These are phyloP conservation scores for Thermomyces lanuginosus DNA, from an alignment of 2,329 filamentous ascomycete genomes.

Conservation along the genomic window DNA sequence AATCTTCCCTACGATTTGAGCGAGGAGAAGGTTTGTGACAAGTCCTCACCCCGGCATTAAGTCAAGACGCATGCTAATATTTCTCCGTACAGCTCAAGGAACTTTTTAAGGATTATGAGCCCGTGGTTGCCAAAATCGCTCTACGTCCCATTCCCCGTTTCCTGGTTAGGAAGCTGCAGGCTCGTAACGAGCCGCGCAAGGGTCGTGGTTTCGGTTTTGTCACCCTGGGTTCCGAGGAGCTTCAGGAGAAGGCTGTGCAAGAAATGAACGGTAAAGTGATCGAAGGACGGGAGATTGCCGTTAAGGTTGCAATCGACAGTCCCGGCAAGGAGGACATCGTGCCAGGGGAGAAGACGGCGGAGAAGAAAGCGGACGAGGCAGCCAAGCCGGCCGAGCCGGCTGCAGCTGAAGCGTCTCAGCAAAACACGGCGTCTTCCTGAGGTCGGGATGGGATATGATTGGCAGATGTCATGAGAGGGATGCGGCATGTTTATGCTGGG, in stretches of 20 bases:
- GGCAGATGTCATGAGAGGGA: no score
- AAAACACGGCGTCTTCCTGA: conserved; percentile 27
- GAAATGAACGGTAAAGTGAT: conserved; percentile 99
- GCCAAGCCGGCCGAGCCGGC: conserved; percentile 14
- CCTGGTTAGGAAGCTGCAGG: conserved; percentile 99
- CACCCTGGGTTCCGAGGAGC: conserved; percentile 82
- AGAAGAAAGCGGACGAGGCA: background rate
- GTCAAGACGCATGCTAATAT: conserved; percentile 12
- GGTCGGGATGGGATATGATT: no score
- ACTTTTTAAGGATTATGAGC: conserved; percentile 83
- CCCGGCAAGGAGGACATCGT: conserved; percentile 83
- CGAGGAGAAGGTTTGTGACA: conserved; percentile 71
- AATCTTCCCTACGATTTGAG: conserved; percentile 97
- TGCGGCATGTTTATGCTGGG: no score
- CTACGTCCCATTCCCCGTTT: conserved; percentile 96
- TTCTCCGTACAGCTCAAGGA: conserved; percentile 65
- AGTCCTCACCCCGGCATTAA: background rate
- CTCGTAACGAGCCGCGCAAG: conserved; percentile 95
- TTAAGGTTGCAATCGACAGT: conserved; percentile 99
- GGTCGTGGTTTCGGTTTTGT: conserved; percentile 98
- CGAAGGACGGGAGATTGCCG: conserved; percentile 94
- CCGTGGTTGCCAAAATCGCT: conserved; percentile 92
- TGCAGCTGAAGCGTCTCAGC: conserved; percentile 26
- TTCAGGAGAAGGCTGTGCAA: conserved; percentile 87
- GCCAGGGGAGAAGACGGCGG: conserved; percentile 7